Conservation (phyloP, 805 yeast genomes). For the Candida krabiensis region DNA sequence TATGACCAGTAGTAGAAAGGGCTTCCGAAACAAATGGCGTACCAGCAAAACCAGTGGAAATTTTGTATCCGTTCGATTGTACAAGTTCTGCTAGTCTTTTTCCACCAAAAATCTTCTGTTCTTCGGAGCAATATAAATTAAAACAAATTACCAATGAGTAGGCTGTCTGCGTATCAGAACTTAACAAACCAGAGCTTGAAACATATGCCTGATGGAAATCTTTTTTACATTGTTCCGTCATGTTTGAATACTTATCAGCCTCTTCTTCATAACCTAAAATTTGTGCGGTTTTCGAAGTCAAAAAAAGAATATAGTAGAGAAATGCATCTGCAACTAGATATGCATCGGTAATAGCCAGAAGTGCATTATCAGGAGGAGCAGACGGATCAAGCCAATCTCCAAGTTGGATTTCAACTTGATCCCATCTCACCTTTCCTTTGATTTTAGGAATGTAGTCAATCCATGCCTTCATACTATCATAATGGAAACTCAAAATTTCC, state of each 20-base stretch:
- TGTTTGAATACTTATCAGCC: conserved; percentile 6
- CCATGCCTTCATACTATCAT: conserved; percentile 16
- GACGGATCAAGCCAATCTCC: conserved; percentile 32
- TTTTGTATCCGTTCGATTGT: conserved; percentile 9
- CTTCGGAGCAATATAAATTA: conserved; percentile 13
- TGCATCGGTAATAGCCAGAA: conserved; percentile 23
- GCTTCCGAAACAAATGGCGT: conserved; percentile 28
- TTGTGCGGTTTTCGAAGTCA: conserved; percentile 12
- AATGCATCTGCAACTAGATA: conserved; percentile 27
- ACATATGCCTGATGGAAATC: conserved; percentile 22
- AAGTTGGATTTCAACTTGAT: conserved; percentile 22
- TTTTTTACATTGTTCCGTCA: conserved; percentile 12
- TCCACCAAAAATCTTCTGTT: conserved; percentile 20
- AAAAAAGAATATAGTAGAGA: conserved; percentile 14
- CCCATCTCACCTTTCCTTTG: conserved; percentile 16
- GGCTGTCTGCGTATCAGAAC: conserved; percentile 26
- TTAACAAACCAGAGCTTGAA: conserved; percentile 15
- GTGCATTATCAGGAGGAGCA: conserved; percentile 29
- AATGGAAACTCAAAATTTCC: conserved; percentile 11
- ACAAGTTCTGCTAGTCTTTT: conserved; percentile 13
- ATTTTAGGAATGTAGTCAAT: conserved; percentile 17
- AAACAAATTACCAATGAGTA: conserved; percentile 24
- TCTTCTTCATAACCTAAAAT: conserved; percentile 13
- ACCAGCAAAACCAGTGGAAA: conserved; percentile 31
- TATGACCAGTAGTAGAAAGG: conserved; percentile 17